A percentile compares a stretch with the other conserved stretches of the same genome.
Evolutionary conservation across 768 basidiomycete genomes (phyloP).

Genomic region (Boletus insuetus): DNA sequence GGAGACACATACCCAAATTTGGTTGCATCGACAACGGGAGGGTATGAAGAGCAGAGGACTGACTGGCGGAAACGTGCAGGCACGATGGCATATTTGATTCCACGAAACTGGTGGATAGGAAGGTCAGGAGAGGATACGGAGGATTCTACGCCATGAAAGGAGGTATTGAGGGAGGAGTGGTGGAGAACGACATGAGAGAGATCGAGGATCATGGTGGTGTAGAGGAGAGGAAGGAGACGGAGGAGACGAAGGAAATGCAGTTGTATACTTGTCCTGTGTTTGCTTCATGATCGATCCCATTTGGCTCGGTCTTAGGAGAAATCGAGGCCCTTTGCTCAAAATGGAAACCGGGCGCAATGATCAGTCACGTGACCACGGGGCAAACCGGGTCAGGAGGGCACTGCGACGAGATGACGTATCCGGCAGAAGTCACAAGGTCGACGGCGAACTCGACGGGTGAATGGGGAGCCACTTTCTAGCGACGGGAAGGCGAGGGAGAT

Average conservation of each 20-base stretch:
- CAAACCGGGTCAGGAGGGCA: conserved; percentile 5
- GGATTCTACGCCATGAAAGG: conserved; percentile 67
- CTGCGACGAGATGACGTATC: conserved; percentile 10
- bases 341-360: conserved; percentile 18
- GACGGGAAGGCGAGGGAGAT: too few relatives aligned
- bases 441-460: conserved; percentile 13
- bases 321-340: conserved; percentile 19
- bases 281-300: conserved; percentile 23
- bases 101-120: conserved; percentile 68
- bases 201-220: conserved; percentile 27
- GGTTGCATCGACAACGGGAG: conserved; percentile 58
- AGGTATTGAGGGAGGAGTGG: conserved; percentile 56
- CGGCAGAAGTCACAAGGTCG: conserved; percentile 3
- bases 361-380: conserved; percentile 27
- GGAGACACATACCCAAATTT: conserved; percentile 56
- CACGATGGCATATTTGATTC: conserved; percentile 74
- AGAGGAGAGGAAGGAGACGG: not conserved
- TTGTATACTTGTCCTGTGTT: conserved; percentile 18
- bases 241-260: not conserved
- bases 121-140: conserved; percentile 51
- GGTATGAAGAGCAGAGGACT: conserved; percentile 54
- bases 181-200: conserved; percentile 36
- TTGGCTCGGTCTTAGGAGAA: conserved; percentile 16
- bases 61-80: conserved; percentile 79
- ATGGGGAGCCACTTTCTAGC: not conserved